Evolutionary conservation across 2,329 filamentous ascomycete genomes (phyloP).

Genomic region (Hypoxylon sp.): DNA sequence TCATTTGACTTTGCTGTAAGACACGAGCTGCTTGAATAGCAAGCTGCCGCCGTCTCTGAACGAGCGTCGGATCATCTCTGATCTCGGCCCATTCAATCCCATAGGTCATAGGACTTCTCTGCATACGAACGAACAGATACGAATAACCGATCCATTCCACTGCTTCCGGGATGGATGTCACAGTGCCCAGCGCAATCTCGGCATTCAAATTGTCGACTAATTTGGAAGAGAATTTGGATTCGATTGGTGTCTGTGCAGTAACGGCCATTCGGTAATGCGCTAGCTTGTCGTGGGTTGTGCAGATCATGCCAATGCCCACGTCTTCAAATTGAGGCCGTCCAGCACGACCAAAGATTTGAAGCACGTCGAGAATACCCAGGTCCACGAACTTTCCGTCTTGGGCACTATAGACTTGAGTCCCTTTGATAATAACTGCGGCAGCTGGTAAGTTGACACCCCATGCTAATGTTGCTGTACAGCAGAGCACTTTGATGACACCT

Average conservation of each 20-base stretch:
- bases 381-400: conserved; percentile 98
- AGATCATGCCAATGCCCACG: conserved; percentile 97
- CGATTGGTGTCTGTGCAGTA: conserved; percentile 95
- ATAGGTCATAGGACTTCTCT: conserved; percentile 89
- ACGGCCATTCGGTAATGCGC: conserved; percentile 92
- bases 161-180: conserved; percentile 92
- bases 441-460: conserved; percentile 99
- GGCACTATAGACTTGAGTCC: conserved; percentile 95
- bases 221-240: conserved; percentile 94
- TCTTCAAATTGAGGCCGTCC: conserved; percentile 98
- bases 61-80: conserved; percentile 87
- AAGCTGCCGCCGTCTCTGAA: conserved; percentile 86
- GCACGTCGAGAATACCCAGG: conserved; percentile 93
- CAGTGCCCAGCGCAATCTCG: conserved; percentile 92
- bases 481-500: conserved; percentile 95
- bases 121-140: conserved; percentile 97
- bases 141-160: conserved; percentile 99
- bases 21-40: conserved; percentile 90
- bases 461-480: conserved; percentile 96
- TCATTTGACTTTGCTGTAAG: conserved; percentile 96
- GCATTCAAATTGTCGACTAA: conserved; percentile 97
- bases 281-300: conserved; percentile 94
- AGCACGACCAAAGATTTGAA: conserved; percentile 98
- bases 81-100: conserved; percentile 96
- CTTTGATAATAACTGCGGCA: conserved; percentile 97